A percentile compares a stretch with the other conserved stretches of the same genome.
These are phyloP conservation scores for Ophiostoma sp. DNA, from an alignment of 2,329 filamentous ascomycete species.

Conservation along the genomic window DNA sequence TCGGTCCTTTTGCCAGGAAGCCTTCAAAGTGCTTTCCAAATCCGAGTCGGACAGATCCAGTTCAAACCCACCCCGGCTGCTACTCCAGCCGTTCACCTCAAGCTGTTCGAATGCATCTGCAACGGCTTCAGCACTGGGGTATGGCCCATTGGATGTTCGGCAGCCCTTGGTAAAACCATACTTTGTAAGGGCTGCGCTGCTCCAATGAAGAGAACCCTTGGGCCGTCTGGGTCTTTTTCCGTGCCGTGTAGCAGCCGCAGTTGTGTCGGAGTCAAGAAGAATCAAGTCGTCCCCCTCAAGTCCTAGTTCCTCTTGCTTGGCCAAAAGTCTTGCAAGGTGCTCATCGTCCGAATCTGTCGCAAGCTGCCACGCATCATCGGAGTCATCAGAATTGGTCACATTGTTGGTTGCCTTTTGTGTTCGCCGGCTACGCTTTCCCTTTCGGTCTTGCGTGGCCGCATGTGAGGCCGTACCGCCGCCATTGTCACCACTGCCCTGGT, in stretches of 20 bases:
- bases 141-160: conserved; percentile 34
- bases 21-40: conserved; percentile 59
- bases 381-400: conserved; percentile 40
- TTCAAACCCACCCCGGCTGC: conserved; percentile 45
- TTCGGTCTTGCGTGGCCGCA: neutral
- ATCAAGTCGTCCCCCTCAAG: conserved; percentile 59
- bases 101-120: conserved; percentile 64
- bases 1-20: conserved; percentile 66
- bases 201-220: neutral
- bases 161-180: neutral
- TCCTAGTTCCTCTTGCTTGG: conserved; percentile 64
- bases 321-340: conserved; percentile 59
- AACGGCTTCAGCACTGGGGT: conserved; percentile 44
- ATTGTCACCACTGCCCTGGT: neutral
- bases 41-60: conserved; percentile 64
- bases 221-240: neutral
- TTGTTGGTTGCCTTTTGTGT: conserved; percentile 32
- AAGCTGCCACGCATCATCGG: conserved; percentile 35
- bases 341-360: conserved; percentile 62
- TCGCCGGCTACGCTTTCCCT: neutral
- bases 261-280: conserved; percentile 49
- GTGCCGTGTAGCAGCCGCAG: conserved; percentile 24
- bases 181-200: neutral
- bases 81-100: conserved; percentile 80
- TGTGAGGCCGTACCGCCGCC: conserved; percentile 32